Percentiles rank a stretch among this genome's conserved stretches.
Evolutionary conservation across 2,329 filamentous ascomycete genomes (phyloP).

Genomic region (Byssochlamys sp.): DNA sequence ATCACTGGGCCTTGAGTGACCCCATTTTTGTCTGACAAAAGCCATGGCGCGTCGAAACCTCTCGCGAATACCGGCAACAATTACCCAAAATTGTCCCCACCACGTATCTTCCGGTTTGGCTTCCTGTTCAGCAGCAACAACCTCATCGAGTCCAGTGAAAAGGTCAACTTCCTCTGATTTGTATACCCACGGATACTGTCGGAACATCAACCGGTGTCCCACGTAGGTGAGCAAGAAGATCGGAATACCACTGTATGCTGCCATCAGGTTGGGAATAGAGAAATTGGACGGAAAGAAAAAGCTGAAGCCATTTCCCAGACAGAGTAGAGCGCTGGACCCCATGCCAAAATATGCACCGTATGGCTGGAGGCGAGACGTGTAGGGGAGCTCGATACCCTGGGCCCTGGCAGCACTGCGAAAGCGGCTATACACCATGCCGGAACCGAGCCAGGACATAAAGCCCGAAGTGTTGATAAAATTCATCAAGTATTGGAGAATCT

Average conservation of each 20-base stretch:
- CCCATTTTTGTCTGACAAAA: neutral
- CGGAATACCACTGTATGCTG: slow-evolving; percentile 56
- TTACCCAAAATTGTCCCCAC: neutral
- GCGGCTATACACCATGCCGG: slow-evolving; percentile 50
- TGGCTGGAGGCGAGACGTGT: slow-evolving; percentile 48
- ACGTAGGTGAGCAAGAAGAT: slow-evolving; percentile 50
- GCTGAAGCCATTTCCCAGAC: slow-evolving; percentile 65
- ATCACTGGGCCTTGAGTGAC: neutral
- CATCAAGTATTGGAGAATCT: slow-evolving; percentile 63
- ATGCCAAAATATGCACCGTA: slow-evolving; percentile 57
- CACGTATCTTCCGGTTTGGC: neutral
- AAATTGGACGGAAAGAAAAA: slow-evolving; percentile 43
- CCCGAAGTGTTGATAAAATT: slow-evolving; percentile 61
- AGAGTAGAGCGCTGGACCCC: slow-evolving; percentile 47
- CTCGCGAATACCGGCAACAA: neutral
- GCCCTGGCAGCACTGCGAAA: slow-evolving; percentile 44
- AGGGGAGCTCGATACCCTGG: slow-evolving; percentile 45
- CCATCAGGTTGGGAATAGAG: slow-evolving; percentile 52
- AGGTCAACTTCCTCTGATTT: slow-evolving; percentile 44
- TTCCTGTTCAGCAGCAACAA: neutral
- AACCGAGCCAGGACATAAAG: slow-evolving; percentile 62
- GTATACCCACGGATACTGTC: slow-evolving; percentile 44
- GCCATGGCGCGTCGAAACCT: neutral
- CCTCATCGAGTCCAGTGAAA: slow-evolving; percentile 40
- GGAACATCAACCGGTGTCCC: slow-evolving; percentile 40